These are phyloP conservation scores for Metschnikowia gelsemii DNA, from an alignment of 805 yeast species.

Conservation along the genomic window DNA sequence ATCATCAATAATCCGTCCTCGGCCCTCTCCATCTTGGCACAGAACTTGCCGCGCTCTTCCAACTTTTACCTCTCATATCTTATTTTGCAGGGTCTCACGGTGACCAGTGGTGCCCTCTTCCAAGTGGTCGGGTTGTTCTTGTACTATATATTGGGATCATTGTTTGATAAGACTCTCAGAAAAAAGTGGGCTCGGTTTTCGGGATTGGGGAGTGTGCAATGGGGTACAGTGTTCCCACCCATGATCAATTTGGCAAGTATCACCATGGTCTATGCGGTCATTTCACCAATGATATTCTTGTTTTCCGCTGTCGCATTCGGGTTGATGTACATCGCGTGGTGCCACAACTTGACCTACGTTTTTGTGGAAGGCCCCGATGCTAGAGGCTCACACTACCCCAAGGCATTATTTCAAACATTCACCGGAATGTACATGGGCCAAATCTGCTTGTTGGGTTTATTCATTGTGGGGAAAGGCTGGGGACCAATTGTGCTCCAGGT, in stretches of 20 bases:
- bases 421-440: constrained; percentile 88
- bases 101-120: constrained; percentile 62
- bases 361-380: constrained; percentile 65
- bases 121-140: constrained; percentile 60
- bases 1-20: constrained; percentile 57
- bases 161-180: constrained; percentile 64
- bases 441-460: constrained; percentile 79
- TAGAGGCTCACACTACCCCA: constrained; percentile 82
- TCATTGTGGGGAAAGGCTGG: constrained; percentile 91
- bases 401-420: constrained; percentile 84
- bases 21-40: constrained; percentile 59
- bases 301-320: constrained; percentile 72
- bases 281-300: constrained; percentile 78
- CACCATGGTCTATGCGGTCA: constrained; percentile 63
- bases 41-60: constrained; percentile 69
- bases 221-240: constrained; percentile 81
- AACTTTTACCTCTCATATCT: constrained; percentile 71
- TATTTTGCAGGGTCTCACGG: constrained; percentile 64
- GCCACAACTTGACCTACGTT: constrained; percentile 75
- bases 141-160: constrained; percentile 55
- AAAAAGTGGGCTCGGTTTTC: constrained; percentile 64
- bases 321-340: constrained; percentile 71
- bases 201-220: constrained; percentile 50
- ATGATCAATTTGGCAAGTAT: constrained; percentile 72
- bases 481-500: constrained; percentile 84